Conservation (phyloP, 176 grass and related monocot species). For the Avena sativa region DNA sequence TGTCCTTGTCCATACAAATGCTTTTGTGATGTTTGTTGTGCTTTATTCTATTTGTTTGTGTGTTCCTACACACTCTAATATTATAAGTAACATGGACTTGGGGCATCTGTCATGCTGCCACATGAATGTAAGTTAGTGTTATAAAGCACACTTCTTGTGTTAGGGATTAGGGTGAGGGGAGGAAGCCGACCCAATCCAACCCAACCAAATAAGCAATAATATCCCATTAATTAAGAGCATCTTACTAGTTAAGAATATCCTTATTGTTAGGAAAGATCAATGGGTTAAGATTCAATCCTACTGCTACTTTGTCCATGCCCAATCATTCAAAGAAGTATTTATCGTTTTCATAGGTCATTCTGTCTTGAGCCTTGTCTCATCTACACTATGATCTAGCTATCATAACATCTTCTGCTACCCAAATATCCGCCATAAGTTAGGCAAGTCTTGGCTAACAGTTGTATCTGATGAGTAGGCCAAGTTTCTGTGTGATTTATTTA, state of each 20-base stretch:
- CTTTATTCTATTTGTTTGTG: conserved; percentile 13
- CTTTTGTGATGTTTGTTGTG: conserved; percentile 13
- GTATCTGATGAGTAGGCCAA: background rate
- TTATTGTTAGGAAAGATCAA: conserved; percentile 11
- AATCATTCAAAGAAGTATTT: background rate
- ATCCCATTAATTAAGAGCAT: background rate
- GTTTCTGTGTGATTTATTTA: conserved; percentile 30
- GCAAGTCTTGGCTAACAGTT: background rate
- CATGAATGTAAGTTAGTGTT: background rate
- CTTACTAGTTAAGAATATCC: background rate
- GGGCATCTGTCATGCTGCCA: background rate
- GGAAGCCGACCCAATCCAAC: background rate
- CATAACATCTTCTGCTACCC: background rate
- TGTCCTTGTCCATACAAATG: background rate
- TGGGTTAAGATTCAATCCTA: background rate
- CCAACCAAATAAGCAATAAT: conserved; percentile 3
- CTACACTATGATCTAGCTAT: background rate
- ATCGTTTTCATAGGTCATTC: background rate
- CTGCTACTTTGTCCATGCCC: background rate
- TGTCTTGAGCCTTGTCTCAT: background rate
- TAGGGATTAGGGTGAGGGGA: background rate
- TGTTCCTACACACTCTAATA: background rate
- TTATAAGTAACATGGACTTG: background rate
- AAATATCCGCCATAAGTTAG: background rate
- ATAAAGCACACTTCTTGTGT: no score